Evolutionary conservation across 2,329 filamentous ascomycete genomes (phyloP).

Genomic region (Parastagonospora avenae): DNA sequence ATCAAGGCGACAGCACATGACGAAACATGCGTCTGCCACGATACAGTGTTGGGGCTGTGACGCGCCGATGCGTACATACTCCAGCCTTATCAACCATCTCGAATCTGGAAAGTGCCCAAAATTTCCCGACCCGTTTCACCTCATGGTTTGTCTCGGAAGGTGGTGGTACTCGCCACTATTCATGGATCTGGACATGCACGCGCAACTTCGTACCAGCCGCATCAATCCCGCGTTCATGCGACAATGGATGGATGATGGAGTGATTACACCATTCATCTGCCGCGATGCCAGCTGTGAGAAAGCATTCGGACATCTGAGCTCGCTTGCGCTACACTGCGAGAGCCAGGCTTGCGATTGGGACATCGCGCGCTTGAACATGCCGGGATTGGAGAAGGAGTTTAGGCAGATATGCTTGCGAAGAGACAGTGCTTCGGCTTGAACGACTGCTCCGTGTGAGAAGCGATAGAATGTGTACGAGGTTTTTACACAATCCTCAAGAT

Average conservation of each 20-base stretch:
- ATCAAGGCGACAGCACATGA: slow-evolving; percentile 29
- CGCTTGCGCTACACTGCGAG: slow-evolving; percentile 36
- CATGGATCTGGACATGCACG: slow-evolving; percentile 44
- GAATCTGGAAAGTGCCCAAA: slow-evolving; percentile 70
- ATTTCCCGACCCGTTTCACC: slow-evolving; percentile 61
- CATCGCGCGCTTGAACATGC: slow-evolving; percentile 28
- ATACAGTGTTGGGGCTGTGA: slow-evolving; percentile 36
- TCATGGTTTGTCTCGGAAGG: slow-evolving; percentile 31
- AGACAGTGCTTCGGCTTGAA: slow-evolving; percentile 9
- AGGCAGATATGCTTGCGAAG: slow-evolving; percentile 12
- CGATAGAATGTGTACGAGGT: not conserved
- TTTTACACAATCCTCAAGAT: not conserved
- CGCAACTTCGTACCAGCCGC: slow-evolving; percentile 33
- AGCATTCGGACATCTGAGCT: slow-evolving; percentile 32
- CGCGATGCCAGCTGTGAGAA: slow-evolving; percentile 30
- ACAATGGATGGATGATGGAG: slow-evolving; percentile 28
- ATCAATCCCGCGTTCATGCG: slow-evolving; percentile 26
- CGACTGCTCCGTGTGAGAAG: not conserved
- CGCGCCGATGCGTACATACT: slow-evolving; percentile 27
- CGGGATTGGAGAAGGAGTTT: slow-evolving; percentile 28
- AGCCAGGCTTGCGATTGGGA: slow-evolving; percentile 33
- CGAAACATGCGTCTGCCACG: slow-evolving; percentile 24
- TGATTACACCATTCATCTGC: slow-evolving; percentile 38
- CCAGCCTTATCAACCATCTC: slow-evolving; percentile 38
- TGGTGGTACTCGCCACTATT: slow-evolving; percentile 43